A percentile compares a stretch with the other conserved stretches of the same genome.
phyloP scores from a whole-genome alignment of 495 filamentous ascomycete genomes.

The Penicilliopsis zonata region DNA sequence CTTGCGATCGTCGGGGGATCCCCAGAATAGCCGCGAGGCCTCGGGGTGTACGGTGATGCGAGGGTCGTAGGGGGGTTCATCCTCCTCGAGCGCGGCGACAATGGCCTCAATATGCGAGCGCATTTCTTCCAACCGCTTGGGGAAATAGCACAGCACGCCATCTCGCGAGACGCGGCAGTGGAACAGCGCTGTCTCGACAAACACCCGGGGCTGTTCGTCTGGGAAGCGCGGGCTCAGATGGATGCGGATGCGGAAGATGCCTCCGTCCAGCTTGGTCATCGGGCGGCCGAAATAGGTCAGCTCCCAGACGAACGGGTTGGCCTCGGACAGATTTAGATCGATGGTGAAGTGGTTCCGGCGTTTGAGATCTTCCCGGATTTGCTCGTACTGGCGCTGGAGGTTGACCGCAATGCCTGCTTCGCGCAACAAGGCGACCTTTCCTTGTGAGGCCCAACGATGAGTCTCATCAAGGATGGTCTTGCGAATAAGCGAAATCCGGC shows the following conservation, averaged over 20 bases:
- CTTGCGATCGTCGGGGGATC: constrained; percentile 62
- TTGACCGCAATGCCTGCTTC: constrained; percentile 69
- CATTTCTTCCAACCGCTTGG: constrained; percentile 62
- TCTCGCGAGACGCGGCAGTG: constrained; percentile 76
- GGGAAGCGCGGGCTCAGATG: constrained; percentile 82
- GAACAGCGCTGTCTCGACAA: constrained; percentile 69
- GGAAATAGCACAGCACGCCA: constrained; percentile 76
- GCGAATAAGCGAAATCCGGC: constrained; percentile 53
- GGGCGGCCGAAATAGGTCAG: constrained; percentile 81
- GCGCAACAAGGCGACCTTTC: constrained; percentile 45
- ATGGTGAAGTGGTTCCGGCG: constrained; percentile 54
- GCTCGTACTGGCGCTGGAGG: constrained; percentile 72
- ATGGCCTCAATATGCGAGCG: constrained; percentile 78
- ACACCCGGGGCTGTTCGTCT: constrained; percentile 78
- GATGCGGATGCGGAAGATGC: constrained; percentile 72
- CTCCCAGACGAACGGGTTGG: constrained; percentile 41
- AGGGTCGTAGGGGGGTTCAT: constrained; percentile 79
- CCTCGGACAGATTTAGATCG: constrained; percentile 59
- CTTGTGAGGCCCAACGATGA: constrained; percentile 56
- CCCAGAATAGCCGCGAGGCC: constrained; percentile 83
- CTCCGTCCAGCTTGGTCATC: constrained; percentile 89
- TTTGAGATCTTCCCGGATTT: constrained; percentile 64
- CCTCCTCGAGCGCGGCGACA: constrained; percentile 73
- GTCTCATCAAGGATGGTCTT: constrained; percentile 60
- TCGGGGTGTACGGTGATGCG: constrained; percentile 79